Conservation (phyloP, 331 rosid genomes). For the Malus hybrid region DNA sequence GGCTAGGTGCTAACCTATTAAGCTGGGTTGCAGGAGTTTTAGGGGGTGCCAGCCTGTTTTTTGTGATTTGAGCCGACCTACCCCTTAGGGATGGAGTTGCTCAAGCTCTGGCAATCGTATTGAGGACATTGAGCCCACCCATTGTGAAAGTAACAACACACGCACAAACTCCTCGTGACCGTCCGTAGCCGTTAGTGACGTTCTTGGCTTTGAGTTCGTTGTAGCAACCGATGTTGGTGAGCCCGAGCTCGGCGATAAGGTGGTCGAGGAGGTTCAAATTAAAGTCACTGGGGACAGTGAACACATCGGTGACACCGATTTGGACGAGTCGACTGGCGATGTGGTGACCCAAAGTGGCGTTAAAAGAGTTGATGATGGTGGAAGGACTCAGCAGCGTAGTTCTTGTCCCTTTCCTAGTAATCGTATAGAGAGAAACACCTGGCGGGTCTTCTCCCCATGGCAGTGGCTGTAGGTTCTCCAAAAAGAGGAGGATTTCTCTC, state of each 20-base stretch:
- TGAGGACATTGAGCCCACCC: slow-evolving; percentile 74
- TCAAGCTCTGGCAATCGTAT: slow-evolving; percentile 83
- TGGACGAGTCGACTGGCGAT: slow-evolving; percentile 73
- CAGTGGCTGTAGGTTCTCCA: too few species aligned
- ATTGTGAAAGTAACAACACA: slow-evolving; percentile 87
- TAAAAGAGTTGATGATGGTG: slow-evolving; percentile 15
- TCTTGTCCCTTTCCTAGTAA: too few species aligned
- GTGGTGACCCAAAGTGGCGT: slow-evolving; percentile 78
- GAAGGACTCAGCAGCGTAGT: background rate
- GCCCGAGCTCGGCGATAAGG: slow-evolving; percentile 63
- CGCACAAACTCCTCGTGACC: slow-evolving; percentile 80
- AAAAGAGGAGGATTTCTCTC: too few species aligned
- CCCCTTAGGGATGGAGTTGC: too few species aligned
- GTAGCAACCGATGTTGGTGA: slow-evolving; percentile 71
- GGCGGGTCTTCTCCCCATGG: too few species aligned
- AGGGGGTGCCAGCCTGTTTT: too few species aligned
- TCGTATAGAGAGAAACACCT: too few species aligned
- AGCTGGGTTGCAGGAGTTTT: too few species aligned
- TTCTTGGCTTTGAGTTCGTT: slow-evolving; percentile 92
- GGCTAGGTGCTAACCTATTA: too few species aligned
- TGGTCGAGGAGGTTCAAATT: slow-evolving; percentile 83
- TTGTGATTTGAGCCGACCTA: too few species aligned
- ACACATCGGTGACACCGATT: slow-evolving; percentile 69
- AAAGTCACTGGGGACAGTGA: slow-evolving; percentile 93
- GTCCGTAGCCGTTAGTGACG: slow-evolving; percentile 87